Conservation (phyloP, 495 filamentous ascomycete genomes). For the Tetracladium setigerum region DNA sequence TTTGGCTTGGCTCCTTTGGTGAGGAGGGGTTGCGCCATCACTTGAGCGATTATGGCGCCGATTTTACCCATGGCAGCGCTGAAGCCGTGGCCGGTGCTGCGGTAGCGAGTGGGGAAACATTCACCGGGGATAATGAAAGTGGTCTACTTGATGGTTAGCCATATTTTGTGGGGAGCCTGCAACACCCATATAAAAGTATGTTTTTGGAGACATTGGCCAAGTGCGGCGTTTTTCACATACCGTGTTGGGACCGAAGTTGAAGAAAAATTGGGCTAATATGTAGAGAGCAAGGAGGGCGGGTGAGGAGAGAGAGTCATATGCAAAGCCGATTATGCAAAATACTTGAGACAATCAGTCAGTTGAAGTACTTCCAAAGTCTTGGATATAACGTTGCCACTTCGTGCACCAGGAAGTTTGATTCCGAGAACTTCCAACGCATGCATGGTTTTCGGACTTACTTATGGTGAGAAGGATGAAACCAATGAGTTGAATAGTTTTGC, state of each 20-base stretch:
- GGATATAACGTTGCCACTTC: conserved; percentile 87
- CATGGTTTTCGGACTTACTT: conserved; percentile 12
- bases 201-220: background rate
- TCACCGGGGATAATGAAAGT: conserved; percentile 74
- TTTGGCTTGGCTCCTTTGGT: conserved; percentile 26
- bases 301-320: conserved; percentile 46
- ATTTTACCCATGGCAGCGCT: conserved; percentile 78
- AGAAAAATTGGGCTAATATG: conserved; percentile 75
- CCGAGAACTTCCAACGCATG: conserved; percentile 27
- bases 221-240: background rate
- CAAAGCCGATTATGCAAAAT: conserved; percentile 70
- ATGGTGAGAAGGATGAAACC: conserved; percentile 67
- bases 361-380: conserved; percentile 25
- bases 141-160: too few species aligned
- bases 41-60: conserved; percentile 60
- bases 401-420: conserved; percentile 77
- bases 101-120: conserved; percentile 81
- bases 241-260: conserved; percentile 43
- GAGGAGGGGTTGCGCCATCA: conserved; percentile 42
- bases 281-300: conserved; percentile 62
- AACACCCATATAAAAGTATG: too few species aligned
- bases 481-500: conserved; percentile 70
- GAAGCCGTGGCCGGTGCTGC: conserved; percentile 77
- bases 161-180: background rate
- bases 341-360: conserved; percentile 24